Conservation (phyloP, 148 eudicot species). For the Silene uniflora region DNA sequence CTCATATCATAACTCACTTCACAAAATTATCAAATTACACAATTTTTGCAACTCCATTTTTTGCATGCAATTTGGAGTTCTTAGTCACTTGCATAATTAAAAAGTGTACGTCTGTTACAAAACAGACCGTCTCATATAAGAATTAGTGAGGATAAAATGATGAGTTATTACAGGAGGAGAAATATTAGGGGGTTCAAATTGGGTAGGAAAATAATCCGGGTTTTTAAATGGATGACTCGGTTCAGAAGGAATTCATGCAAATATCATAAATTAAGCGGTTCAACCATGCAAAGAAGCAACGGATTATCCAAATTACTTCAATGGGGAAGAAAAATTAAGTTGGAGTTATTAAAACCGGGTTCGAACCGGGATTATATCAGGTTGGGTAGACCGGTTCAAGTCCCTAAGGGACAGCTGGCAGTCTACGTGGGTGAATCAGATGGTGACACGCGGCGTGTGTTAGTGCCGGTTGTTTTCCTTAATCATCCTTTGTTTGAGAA, state of each 20-base stretch:
- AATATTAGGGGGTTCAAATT: constrained; percentile 43
- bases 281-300: constrained; percentile 15
- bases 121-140: no score
- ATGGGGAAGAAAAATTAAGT: constrained; percentile 40
- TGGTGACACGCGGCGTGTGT: constrained; percentile 42
- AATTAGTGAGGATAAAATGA: constrained; percentile 7
- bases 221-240: constrained; percentile 39
- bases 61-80: no score
- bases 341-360: constrained; percentile 21
- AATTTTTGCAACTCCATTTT: no score
- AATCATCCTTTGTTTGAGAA: constrained; percentile 75
- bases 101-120: no score
- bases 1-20: constrained; percentile 8
- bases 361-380: constrained; percentile 30
- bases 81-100: no score
- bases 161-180: constrained; percentile 6
- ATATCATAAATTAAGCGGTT: constrained; percentile 26
- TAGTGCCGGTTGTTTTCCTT: constrained; percentile 72
- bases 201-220: constrained; percentile 39
- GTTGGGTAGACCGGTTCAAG: constrained; percentile 29
- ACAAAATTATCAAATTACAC: no score
- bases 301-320: constrained; percentile 30
- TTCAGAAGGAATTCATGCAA: constrained; percentile 11
- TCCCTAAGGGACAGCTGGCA: constrained; percentile 77
- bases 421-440: constrained; percentile 67